Evolutionary conservation across 1,284 basidiomycete genomes (phyloP), one percentile per base, ranked within the genome.

Genomic region (Cutaneotrichosporon sp.): DNA sequence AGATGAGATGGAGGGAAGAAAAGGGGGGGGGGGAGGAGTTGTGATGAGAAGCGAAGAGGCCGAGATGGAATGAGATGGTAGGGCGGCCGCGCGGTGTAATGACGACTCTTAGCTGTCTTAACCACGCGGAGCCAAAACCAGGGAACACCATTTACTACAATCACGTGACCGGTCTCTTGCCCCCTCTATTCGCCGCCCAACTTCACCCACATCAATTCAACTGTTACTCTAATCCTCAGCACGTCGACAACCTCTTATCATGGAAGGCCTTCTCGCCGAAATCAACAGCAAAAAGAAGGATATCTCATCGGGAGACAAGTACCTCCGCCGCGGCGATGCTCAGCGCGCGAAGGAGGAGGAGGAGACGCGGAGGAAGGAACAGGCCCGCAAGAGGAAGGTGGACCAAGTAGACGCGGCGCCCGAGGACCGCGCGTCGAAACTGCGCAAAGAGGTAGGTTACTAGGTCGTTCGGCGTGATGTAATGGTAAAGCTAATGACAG

Each of bases 221-320:
- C 56, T 30, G 5, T 40, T 10, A 26, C 22, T 14, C 55, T 56
- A 4, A 38, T 38, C 21, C 13, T 32, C 38, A 14, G 22, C 55
- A 6, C 14, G 16, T 42, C 40, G 14, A 42, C 40, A 42, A 16
- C 14, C 5, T 16, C 40, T 16, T 13, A 71, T n/a, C 42, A 81
- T 80, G 79, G 75, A 80, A 65, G 73, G 71, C 32, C 74, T 80
- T 16, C 70, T 80, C 16, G 76, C 92, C 62, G 92, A 96, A 81
- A 90, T 98, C 68, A 89, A 88, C 26, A 97, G 97, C 80, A 89
- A 93, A 72, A 96, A 95, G 77, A 82, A 87, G 84, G 82, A 31
- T 90, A 56, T 66, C 50, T 36, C 67, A 74, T 40, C 61, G 76
- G 14, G 71, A 70, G 53, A 73, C 73, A 96, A 96, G 81, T 97